These are phyloP conservation scores for Pouteria campechiana DNA, from an alignment of 179 eudicot species.

Conservation along the genomic window DNA sequence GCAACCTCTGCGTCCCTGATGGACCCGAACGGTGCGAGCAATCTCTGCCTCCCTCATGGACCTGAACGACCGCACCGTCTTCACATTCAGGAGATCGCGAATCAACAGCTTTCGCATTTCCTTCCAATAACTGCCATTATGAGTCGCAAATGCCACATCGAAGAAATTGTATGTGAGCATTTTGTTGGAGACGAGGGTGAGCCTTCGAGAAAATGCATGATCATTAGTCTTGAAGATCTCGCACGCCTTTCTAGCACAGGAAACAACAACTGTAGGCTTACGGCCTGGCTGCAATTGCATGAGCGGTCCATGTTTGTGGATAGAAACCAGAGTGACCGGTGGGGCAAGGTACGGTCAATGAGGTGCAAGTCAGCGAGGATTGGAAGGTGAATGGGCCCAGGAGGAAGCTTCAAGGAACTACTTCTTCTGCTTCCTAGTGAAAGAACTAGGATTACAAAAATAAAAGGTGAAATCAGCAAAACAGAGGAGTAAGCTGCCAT, in stretches of 20 bases:
- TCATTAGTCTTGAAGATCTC: slow-evolving; percentile 11
- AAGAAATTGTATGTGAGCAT: slow-evolving; percentile 2
- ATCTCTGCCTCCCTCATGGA: slow-evolving; percentile 4
- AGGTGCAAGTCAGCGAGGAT: slow-evolving; percentile 16
- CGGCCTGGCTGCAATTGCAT: slow-evolving; percentile 5
- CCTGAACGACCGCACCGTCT: background rate
- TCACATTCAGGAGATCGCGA: background rate
- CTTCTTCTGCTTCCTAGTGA: too few relatives aligned
- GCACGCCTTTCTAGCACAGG: slow-evolving; percentile 1
- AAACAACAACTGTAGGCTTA: slow-evolving; percentile 3
- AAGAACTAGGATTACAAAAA: too few relatives aligned
- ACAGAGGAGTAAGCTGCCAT: too few relatives aligned
- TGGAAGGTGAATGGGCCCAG: too few relatives aligned
- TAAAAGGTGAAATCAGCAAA: too few relatives aligned
- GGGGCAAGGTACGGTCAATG: background rate
- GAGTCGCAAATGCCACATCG: slow-evolving; percentile 9
- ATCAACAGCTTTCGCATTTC: slow-evolving; percentile 1
- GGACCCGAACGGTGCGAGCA: too few relatives aligned
- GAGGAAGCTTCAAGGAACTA: too few relatives aligned
- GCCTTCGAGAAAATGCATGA: slow-evolving; percentile 7
- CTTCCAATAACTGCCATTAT: slow-evolving; percentile 3
- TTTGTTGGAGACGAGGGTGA: background rate
- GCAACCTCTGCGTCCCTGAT: too few relatives aligned
- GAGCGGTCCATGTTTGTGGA: slow-evolving; percentile 4
- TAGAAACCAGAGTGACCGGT: slow-evolving; percentile 3